Percentiles rank a stretch among this genome's conserved stretches.
Conservation (phyloP, 2,329 filamentous ascomycete species). For the Clonostachys chloroleuca region DNA sequence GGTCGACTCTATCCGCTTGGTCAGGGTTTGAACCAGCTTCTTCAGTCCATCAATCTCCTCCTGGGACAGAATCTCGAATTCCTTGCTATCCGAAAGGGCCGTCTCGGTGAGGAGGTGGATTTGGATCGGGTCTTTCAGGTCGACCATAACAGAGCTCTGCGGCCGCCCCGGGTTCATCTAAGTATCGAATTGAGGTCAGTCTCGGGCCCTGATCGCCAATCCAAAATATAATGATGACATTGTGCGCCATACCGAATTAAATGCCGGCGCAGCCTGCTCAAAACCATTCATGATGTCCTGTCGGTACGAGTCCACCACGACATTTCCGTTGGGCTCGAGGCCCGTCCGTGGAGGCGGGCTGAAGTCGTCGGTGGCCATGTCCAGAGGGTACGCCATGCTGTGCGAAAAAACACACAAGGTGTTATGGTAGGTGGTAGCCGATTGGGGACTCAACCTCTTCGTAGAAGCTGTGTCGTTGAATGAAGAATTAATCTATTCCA, state of each 20-base stretch:
- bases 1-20: slow-evolving; percentile 75
- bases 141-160: slow-evolving; percentile 52
- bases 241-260: slow-evolving; percentile 47
- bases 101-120: slow-evolving; percentile 93
- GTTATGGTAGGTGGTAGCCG: too few species aligned
- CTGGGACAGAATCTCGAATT: slow-evolving; percentile 81
- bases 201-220: background rate
- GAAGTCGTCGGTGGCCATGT: slow-evolving; percentile 27
- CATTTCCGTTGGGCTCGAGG: slow-evolving; percentile 35
- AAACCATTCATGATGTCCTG: slow-evolving; percentile 49
- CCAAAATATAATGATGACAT: slow-evolving; percentile 1
- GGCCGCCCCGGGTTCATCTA: slow-evolving; percentile 47
- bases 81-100: slow-evolving; percentile 81
- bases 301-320: slow-evolving; percentile 55
- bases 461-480: too few species aligned
- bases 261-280: slow-evolving; percentile 46
- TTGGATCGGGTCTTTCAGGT: slow-evolving; percentile 70
- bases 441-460: too few species aligned
- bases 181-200: slow-evolving; percentile 5
- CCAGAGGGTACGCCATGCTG: background rate
- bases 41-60: slow-evolving; percentile 91
- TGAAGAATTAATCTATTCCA: too few species aligned
- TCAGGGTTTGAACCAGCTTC: slow-evolving; percentile 72
- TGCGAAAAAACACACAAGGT: too few species aligned
- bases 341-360: slow-evolving; percentile 20